These are phyloP conservation scores for Suhomyces sp. DNA, from an alignment of 805 yeast genomes.

Conservation along the genomic window DNA sequence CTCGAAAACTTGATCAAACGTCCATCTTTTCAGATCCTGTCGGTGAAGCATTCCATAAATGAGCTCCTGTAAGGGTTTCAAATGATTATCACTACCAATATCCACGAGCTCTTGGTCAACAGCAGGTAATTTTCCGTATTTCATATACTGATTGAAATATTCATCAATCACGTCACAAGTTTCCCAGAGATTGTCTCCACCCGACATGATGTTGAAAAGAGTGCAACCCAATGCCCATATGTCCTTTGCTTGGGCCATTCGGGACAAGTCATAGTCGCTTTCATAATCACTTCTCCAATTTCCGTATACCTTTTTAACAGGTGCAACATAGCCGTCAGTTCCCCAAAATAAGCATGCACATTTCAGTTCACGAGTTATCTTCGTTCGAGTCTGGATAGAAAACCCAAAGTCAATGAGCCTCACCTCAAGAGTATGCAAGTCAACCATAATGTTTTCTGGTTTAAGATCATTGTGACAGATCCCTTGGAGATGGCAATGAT, in stretches of 20 bases:
- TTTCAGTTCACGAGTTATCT: not conserved
- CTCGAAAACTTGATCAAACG: slow-evolving; percentile 1
- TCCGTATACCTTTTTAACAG: not conserved
- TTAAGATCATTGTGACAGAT: slow-evolving; percentile 9
- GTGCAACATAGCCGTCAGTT: slow-evolving; percentile 8
- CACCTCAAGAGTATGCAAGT: slow-evolving; percentile 2
- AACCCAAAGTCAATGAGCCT: slow-evolving; percentile 9
- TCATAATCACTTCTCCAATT: not conserved
- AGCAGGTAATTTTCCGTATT: not conserved
- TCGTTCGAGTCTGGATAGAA: not conserved
- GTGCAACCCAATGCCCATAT: slow-evolving; percentile 7
- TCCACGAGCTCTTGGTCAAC: not conserved
- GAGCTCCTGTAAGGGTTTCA: not conserved
- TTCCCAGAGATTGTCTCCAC: slow-evolving; percentile 4
- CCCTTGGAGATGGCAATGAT: slow-evolving; percentile 7
- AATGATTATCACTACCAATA: not conserved
- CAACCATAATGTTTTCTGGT: slow-evolving; percentile 9
- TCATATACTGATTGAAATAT: not conserved
- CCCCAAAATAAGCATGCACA: slow-evolving; percentile 4
- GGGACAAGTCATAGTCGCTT: not conserved
- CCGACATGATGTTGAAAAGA: slow-evolving; percentile 5
- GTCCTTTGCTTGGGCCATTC: slow-evolving; percentile 7
- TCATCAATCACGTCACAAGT: slow-evolving; percentile 1
- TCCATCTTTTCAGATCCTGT: slow-evolving; percentile 1
- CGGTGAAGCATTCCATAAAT: slow-evolving; percentile 2